Evolutionary conservation across 2,329 filamentous ascomycete species (phyloP).

Genomic region (Colletotrichum coccodes): DNA sequence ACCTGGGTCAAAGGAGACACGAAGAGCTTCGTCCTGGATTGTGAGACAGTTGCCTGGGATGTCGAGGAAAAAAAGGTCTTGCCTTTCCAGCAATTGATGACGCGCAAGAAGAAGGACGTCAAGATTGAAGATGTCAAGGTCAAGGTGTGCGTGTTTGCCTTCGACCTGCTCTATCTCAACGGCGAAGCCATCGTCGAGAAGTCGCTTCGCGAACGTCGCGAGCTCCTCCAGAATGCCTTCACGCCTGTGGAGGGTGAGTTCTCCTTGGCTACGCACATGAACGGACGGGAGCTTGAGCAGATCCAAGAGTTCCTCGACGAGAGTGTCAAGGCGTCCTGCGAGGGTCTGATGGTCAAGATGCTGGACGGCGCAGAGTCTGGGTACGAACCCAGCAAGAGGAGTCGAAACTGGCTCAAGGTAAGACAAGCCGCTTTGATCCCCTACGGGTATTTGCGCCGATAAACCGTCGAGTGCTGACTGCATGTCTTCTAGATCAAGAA

Average conservation of each 20-base stretch:
- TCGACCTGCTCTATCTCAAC: slow-evolving; percentile 93
- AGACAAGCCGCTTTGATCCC: slow-evolving; percentile 62
- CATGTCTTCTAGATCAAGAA: slow-evolving; percentile 80
- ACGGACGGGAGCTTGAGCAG: slow-evolving; percentile 90
- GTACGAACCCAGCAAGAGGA: slow-evolving; percentile 96
- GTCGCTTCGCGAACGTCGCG: slow-evolving; percentile 83
- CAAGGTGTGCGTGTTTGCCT: slow-evolving; percentile 97
- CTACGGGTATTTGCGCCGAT: neutral
- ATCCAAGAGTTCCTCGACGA: slow-evolving; percentile 95
- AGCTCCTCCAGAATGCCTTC: slow-evolving; percentile 80
- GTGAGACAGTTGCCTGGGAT: slow-evolving; percentile 98
- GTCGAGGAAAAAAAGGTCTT: slow-evolving; percentile 93
- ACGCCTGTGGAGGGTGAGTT: slow-evolving; percentile 88
- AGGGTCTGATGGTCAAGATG: slow-evolving; percentile 99
- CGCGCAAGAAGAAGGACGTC: slow-evolving; percentile 95
- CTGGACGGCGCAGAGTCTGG: slow-evolving; percentile 90
- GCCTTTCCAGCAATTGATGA: slow-evolving; percentile 98
- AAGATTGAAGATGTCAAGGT: slow-evolving; percentile 95
- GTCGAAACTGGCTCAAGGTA: slow-evolving; percentile 98
- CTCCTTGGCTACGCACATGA: slow-evolving; percentile 84
- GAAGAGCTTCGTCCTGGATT: slow-evolving; percentile 97
- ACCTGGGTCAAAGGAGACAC: slow-evolving; percentile 92
- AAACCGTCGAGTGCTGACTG: slow-evolving; percentile 9
- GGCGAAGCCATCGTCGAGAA: slow-evolving; percentile 91
- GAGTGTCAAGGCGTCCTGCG: slow-evolving; percentile 93